Conservation (phyloP, 345 rosid genomes). For the Lagerstroemia speciosa region DNA sequence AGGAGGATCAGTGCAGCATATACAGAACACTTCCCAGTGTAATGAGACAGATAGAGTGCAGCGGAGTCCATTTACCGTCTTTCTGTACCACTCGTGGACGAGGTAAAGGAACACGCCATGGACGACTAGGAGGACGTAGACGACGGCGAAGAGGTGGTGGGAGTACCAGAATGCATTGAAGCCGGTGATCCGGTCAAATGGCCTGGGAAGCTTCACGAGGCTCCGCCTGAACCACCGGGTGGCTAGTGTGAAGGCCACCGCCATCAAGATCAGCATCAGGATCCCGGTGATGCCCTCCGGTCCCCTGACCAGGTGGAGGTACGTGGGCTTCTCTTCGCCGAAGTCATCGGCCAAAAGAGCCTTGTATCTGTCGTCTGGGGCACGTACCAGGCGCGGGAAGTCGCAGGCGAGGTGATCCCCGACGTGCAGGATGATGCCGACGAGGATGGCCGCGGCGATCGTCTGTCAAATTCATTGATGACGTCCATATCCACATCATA, state of each 20-base stretch:
- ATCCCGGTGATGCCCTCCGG: constrained; percentile 75
- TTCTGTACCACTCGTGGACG: constrained; percentile 64
- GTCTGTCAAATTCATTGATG: constrained; percentile 36
- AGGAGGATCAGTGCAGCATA: not conserved
- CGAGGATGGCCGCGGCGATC: constrained; percentile 83
- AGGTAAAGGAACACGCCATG: constrained; percentile 66
- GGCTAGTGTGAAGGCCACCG: constrained; percentile 75
- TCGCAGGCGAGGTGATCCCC: constrained; percentile 84
- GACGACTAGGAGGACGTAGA: constrained; percentile 59
- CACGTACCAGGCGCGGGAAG: constrained; percentile 57
- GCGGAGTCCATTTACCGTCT: constrained; percentile 51
- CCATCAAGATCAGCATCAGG: constrained; percentile 67
- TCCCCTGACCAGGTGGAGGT: constrained; percentile 52
- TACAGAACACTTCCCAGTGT: not conserved
- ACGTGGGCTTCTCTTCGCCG: constrained; percentile 52
- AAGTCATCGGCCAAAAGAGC: constrained; percentile 33
- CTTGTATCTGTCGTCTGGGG: constrained; percentile 22
- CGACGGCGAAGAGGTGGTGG: constrained; percentile 70
- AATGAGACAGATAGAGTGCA: not conserved
- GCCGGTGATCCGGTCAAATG: constrained; percentile 86
- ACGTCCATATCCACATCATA: not conserved
- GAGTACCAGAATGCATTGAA: constrained; percentile 98
- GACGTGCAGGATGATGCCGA: constrained; percentile 67
- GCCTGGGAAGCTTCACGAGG: constrained; percentile 68
- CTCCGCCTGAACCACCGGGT: constrained; percentile 67